Evolutionary conservation across 768 basidiomycete species (phyloP).

Genomic region (Mycena kentingensis): DNA sequence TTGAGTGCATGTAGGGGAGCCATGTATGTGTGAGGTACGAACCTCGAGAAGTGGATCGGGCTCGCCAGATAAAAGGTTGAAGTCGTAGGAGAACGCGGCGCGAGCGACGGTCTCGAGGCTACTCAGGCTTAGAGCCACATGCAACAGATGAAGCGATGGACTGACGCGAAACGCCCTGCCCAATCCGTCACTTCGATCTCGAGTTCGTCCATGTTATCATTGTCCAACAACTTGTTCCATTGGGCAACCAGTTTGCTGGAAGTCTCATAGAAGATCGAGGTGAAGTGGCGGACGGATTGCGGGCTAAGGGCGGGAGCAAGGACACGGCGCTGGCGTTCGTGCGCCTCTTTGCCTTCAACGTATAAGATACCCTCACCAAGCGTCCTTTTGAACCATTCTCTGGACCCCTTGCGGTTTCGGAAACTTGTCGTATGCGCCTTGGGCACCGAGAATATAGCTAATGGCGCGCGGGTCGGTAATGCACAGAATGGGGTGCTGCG

Average conservation of each 20-base stretch:
- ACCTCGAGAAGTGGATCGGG: slow-evolving; percentile 48
- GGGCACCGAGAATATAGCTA: slow-evolving; percentile 50
- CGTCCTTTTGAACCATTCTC: slow-evolving; percentile 63
- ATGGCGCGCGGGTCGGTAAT: slow-evolving; percentile 58
- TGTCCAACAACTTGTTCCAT: slow-evolving; percentile 51
- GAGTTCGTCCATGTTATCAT: slow-evolving; percentile 37
- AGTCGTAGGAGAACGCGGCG: slow-evolving; percentile 67
- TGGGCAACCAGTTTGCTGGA: slow-evolving; percentile 52
- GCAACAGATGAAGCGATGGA: neutral
- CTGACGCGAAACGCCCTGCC: slow-evolving; percentile 64
- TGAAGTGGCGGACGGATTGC: slow-evolving; percentile 55
- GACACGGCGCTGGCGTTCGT: slow-evolving; percentile 54
- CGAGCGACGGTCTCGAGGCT: slow-evolving; percentile 62
- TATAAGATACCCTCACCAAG: slow-evolving; percentile 64
- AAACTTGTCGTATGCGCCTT: slow-evolving; percentile 57
- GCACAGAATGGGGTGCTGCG: slow-evolving; percentile 58
- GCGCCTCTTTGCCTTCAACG: slow-evolving; percentile 63
- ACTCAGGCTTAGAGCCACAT: neutral
- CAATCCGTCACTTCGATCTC: slow-evolving; percentile 59
- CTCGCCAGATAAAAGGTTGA: slow-evolving; percentile 53
- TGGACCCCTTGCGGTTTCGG: slow-evolving; percentile 64
- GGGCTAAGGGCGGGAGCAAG: slow-evolving; percentile 60
- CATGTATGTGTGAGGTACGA: neutral
- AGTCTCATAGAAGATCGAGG: slow-evolving; percentile 56
- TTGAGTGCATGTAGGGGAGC: neutral